Percentiles rank a stretch among this genome's conserved stretches.
phyloP scores from a whole-genome alignment of 1,284 basidiomycete species.

The Leccinum pachyderme region DNA sequence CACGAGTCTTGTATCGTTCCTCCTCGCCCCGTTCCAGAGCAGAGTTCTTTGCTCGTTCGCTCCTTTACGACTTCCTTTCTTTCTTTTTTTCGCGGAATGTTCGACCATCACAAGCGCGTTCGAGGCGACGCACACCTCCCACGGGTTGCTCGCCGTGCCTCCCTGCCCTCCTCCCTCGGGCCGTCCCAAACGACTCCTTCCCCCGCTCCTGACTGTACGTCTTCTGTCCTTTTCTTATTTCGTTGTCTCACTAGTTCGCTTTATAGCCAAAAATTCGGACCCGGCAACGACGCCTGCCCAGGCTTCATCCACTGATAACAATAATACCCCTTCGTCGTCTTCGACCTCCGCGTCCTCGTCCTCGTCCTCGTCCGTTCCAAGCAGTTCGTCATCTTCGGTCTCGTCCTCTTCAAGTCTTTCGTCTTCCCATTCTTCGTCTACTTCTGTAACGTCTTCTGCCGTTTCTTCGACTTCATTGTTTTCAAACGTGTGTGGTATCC shows the following conservation, averaged over 20 bases:
- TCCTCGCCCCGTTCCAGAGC: background rate
- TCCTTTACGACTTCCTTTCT: too few species aligned
- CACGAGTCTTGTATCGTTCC: background rate
- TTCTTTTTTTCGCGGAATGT: too few species aligned
- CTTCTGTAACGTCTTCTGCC: conserved; percentile 3
- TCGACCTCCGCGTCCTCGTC: background rate
- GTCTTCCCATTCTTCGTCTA: background rate
- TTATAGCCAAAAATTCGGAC: conserved; percentile 1
- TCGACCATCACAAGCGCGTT: too few species aligned
- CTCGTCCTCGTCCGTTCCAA: background rate
- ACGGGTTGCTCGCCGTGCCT: background rate
- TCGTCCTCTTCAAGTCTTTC: conserved; percentile 2
- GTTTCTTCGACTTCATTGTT: background rate
- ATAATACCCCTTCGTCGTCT: background rate
- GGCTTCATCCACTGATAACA: background rate
- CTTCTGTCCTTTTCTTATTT: background rate
- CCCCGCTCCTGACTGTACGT: conserved; percentile 2
- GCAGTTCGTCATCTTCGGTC: background rate
- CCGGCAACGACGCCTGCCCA: background rate
- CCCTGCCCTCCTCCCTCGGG: background rate
- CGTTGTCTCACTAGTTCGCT: background rate
- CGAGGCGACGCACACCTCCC: background rate
- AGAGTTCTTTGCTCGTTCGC: background rate
- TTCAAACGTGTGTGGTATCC: conserved; percentile 11
- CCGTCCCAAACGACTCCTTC: background rate